phyloP scores from a whole-genome alignment of 306 rosid species.

The Cucumis sativus region DNA sequence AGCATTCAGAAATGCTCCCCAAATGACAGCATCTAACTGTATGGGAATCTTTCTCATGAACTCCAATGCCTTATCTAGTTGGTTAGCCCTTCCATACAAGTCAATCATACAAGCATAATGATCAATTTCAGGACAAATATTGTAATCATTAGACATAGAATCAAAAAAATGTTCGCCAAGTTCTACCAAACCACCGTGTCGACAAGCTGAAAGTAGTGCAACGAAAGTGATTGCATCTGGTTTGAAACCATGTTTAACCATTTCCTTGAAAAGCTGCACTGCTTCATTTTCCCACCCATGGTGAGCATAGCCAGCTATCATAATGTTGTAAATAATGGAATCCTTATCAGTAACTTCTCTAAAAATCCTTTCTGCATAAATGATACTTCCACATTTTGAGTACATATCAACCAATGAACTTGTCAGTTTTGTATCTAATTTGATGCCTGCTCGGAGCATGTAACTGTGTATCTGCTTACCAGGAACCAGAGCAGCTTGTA shows the following conservation, averaged over 20 bases:
- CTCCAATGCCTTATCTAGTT: slow-evolving; percentile 39
- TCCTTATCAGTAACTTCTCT: slow-evolving; percentile 29
- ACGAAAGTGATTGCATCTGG: slow-evolving; percentile 62
- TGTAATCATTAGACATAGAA: slow-evolving; percentile 45
- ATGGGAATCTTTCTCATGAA: slow-evolving; percentile 46
- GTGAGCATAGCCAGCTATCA: slow-evolving; percentile 72
- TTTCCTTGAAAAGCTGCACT: slow-evolving; percentile 41
- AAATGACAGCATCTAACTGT: slow-evolving; percentile 37
- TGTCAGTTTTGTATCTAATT: slow-evolving; percentile 35
- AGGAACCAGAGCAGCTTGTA: slow-evolving; percentile 46
- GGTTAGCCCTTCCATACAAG: slow-evolving; percentile 63
- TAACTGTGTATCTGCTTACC: slow-evolving; percentile 69
- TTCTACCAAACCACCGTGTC: slow-evolving; percentile 49
- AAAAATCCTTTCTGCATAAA: slow-evolving; percentile 41
- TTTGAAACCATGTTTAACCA: slow-evolving; percentile 31
- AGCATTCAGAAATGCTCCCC: slow-evolving; percentile 67
- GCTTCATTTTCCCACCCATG: slow-evolving; percentile 54
- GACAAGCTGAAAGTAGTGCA: slow-evolving; percentile 67
- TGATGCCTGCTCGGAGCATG: slow-evolving; percentile 31
- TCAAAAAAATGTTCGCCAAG: slow-evolving; percentile 46
- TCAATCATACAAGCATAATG: slow-evolving; percentile 83
- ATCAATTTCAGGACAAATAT: slow-evolving; percentile 38
- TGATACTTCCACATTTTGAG: slow-evolving; percentile 62
- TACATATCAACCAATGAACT: slow-evolving; percentile 73
- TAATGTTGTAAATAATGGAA: slow-evolving; percentile 44